These are phyloP conservation scores for Candida germanica DNA, from an alignment of 805 yeast genomes.

Conservation along the genomic window DNA sequence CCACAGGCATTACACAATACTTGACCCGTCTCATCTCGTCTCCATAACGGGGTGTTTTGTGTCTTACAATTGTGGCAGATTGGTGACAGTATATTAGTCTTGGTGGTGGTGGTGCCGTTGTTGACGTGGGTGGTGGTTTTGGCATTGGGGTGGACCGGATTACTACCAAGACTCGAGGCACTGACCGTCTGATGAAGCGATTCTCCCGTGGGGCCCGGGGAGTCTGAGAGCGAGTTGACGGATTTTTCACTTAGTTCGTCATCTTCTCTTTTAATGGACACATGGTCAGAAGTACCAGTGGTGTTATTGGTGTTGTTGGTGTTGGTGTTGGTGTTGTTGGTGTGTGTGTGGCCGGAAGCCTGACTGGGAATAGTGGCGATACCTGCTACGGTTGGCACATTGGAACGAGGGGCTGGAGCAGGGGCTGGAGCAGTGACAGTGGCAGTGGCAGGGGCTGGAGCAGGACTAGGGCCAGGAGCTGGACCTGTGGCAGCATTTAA, in stretches of 20 bases:
- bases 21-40: constrained; percentile 77
- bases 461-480: constrained; percentile 1
- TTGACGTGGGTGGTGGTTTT: constrained; percentile 56
- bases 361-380: background rate
- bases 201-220: background rate
- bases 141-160: constrained; percentile 55
- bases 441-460: background rate
- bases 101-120: constrained; percentile 64
- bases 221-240: background rate
- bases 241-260: too few relatives aligned
- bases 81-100: constrained; percentile 60
- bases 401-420: too few relatives aligned
- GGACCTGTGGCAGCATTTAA: background rate
- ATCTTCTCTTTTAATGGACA: too few relatives aligned
- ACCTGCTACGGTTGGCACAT: too few relatives aligned
- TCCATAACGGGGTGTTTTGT: constrained; percentile 91
- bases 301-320: constrained; percentile 1
- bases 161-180: background rate
- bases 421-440: background rate
- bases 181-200: background rate
- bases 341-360: background rate
- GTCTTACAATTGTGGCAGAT: constrained; percentile 89
- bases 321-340: background rate
- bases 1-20: constrained; percentile 96
- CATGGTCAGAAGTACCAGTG: too few relatives aligned